Evolutionary conservation across 805 yeast species (phyloP), one percentile per base, ranked within the genome.

Genomic region (Metschnikowia shivogae): DNA sequence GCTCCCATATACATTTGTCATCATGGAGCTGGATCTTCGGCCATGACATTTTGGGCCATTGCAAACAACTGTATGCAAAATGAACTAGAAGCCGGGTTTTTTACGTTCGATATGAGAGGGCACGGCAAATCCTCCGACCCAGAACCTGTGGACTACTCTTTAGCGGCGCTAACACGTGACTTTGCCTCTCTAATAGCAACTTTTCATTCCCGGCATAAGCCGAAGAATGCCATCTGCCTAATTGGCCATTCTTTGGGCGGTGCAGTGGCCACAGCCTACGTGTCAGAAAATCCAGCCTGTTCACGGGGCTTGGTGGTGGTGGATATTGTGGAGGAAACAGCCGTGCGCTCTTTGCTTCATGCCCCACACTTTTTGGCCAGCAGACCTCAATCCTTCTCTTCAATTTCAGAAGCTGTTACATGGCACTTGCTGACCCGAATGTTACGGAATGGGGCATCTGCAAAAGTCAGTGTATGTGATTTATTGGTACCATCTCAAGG

Each of bases 171-270:
- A 30, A 74, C 76, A 0, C 59, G 60, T 0, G 99, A 95, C 64
- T 77, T 84, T 42, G 55, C 61, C 0, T 68, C 65, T 34, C 58
- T 90, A 1, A 39, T 86, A 0, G 56, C 59, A 3, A 49, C 63
- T 27, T 73, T 85, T 39, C 40, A 38, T 24, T 2, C 9, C 2
- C 52, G 45, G 3, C 49, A 59, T 44, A n/a, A 39, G 2, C 50
- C 53, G 1, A 22, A 28, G 4, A 36, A 34, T 33, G 46, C 55
- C 3, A 63, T 87, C 3, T 76, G 83, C 43, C 65, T 89, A 1
- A 71, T 90, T 4, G 98, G 98, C 0, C 99, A 92, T 63, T 88
- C 97, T 1, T 70, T 95, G 28, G 99, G 99, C 5, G 99, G 97
- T 0, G 76, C 97, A 0, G 81, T 93, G 3, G 54, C 89, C 28